Conservation (phyloP, 108 stramenopile genomes). For the Pseudonitzschia multistriata region DNA sequence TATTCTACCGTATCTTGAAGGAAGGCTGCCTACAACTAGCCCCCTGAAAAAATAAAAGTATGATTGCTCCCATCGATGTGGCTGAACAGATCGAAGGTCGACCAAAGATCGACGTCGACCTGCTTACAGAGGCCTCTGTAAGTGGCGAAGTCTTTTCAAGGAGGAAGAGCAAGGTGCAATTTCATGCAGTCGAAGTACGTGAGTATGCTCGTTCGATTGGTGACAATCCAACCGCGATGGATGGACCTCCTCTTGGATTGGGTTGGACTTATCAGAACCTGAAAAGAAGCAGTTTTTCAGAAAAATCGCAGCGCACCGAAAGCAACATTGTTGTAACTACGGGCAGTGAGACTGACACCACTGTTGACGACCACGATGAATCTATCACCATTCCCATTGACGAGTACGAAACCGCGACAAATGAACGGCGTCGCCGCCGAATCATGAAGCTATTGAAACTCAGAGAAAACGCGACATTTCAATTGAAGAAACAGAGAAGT, state of each 20-base stretch:
- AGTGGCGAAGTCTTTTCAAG: background rate
- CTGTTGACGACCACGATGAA: background rate
- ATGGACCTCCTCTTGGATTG: conserved; percentile 24
- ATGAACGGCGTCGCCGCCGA: background rate
- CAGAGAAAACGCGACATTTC: background rate
- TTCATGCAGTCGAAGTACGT: conserved; percentile 1
- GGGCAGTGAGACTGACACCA: background rate
- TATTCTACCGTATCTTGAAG: too few relatives aligned
- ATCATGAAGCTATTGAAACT: background rate
- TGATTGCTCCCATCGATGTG: too few relatives aligned
- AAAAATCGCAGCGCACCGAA: background rate
- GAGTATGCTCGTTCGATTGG: conserved; percentile 24
- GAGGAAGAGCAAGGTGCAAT: background rate
- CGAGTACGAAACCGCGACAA: background rate
- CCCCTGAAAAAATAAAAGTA: too few relatives aligned
- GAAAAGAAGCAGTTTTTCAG: background rate
- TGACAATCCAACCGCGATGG: conserved; percentile 15
- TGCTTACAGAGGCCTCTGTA: too few relatives aligned
- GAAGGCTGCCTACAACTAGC: too few relatives aligned
- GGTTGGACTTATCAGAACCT: conserved; percentile 26
- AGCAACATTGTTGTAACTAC: background rate
- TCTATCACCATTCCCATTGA: background rate
- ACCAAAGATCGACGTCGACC: too few relatives aligned
- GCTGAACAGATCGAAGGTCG: too few relatives aligned
- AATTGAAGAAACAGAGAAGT: background rate